Conservation (phyloP, 2,329 filamentous ascomycete genomes). For the Pseudofabraea citricarpa region DNA sequence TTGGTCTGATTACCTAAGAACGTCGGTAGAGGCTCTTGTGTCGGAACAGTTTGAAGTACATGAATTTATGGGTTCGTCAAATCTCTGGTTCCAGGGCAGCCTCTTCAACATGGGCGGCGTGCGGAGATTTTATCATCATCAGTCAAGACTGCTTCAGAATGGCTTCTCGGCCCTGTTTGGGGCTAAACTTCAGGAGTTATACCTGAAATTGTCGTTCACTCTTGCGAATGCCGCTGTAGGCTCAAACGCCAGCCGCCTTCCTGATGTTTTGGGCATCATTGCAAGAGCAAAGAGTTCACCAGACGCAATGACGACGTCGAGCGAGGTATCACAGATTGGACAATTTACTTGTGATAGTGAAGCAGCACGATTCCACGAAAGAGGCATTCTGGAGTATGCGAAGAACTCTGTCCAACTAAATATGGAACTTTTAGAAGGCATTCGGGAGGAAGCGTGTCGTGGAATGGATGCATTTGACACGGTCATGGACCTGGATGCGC, state of each 20-base stretch:
- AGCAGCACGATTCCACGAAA: conserved; percentile 44
- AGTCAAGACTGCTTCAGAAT: conserved; percentile 44
- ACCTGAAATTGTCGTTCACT: conserved; percentile 46
- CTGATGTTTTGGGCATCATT: conserved; percentile 39
- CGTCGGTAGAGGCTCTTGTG: conserved; percentile 45
- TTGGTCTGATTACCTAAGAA: conserved; percentile 44
- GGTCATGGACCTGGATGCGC: conserved; percentile 36
- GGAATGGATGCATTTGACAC: conserved; percentile 52
- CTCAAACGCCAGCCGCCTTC: conserved; percentile 32
- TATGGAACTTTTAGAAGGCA: conserved; percentile 47
- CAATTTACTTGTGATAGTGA: conserved; percentile 43
- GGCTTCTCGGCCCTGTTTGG: conserved; percentile 48
- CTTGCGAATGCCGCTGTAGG: conserved; percentile 36
- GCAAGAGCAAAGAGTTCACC: conserved; percentile 38
- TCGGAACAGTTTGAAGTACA: conserved; percentile 50
- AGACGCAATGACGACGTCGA: conserved; percentile 40
- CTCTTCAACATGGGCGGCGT: conserved; percentile 45
- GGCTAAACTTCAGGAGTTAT: conserved; percentile 46
- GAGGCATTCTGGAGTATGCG: conserved; percentile 46
- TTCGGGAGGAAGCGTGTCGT: conserved; percentile 45
- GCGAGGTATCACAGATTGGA: conserved; percentile 44
- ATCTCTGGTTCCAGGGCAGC: conserved; percentile 41
- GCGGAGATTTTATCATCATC: conserved; percentile 47
- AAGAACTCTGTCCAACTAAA: conserved; percentile 44
- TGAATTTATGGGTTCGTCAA: conserved; percentile 40